Evolutionary conservation across 1,139 yeast genomes (phyloP).

Genomic region (Protomyces gravidus): DNA sequence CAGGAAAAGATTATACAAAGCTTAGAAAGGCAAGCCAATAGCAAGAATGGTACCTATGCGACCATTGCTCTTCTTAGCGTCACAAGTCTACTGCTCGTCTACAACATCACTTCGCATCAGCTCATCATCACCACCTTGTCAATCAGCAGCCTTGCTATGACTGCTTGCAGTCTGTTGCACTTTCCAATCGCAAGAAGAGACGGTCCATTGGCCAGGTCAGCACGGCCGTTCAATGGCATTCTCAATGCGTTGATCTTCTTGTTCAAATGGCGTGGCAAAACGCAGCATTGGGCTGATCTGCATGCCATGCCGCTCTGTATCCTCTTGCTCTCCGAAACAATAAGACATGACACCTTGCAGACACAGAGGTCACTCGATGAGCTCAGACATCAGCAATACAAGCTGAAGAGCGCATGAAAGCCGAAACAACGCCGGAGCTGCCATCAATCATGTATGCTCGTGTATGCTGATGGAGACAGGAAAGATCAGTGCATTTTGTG

Average conservation of each 20-base stretch:
- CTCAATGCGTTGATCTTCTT: not conserved
- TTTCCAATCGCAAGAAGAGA: not conserved
- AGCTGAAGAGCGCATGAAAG: conserved; percentile 5
- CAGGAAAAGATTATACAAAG: conserved; percentile 2
- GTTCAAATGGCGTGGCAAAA: not conserved
- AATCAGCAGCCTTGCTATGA: conserved; percentile 10
- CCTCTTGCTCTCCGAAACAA: not conserved
- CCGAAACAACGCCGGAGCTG: too few relatives aligned
- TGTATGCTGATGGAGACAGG: too few relatives aligned
- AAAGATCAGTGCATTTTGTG: too few relatives aligned
- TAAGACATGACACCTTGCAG: not conserved
- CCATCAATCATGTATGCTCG: too few relatives aligned
- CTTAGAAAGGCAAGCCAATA: not conserved
- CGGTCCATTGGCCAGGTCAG: conserved; percentile 5
- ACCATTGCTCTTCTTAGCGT: not conserved
- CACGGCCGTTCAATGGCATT: not conserved
- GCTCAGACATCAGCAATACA: not conserved
- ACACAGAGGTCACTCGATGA: not conserved
- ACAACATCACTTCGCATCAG: not conserved
- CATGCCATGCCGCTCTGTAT: conserved; percentile 3
- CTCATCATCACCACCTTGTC: conserved; percentile 4
- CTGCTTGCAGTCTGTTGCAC: conserved; percentile 1
- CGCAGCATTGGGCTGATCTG: not conserved
- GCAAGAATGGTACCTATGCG: not conserved
- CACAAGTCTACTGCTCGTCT: not conserved